These are phyloP conservation scores for Helicocarpus griseus DNA, from an alignment of 2,329 filamentous ascomycete genomes.

Conservation along the genomic window DNA sequence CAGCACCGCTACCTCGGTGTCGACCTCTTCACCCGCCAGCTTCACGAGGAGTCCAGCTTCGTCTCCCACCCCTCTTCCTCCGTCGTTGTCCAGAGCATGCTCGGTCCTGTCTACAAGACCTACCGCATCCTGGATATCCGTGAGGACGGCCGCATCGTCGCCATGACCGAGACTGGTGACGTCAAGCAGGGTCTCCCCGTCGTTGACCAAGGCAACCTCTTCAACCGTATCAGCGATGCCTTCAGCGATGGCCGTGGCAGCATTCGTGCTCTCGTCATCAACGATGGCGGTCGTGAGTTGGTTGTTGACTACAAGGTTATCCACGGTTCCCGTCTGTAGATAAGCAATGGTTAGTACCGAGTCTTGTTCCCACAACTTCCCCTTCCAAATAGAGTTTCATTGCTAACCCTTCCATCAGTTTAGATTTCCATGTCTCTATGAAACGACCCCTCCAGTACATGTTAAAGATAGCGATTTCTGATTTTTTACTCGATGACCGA, in stretches of 20 bases:
- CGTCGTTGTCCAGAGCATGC: slow-evolving; percentile 98
- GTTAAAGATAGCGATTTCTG: neutral
- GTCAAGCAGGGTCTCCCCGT: slow-evolving; percentile 94
- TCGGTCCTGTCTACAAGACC: slow-evolving; percentile 99
- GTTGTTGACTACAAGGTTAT: slow-evolving; percentile 99
- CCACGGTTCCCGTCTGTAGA: slow-evolving; percentile 61
- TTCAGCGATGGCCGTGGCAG: slow-evolving; percentile 89
- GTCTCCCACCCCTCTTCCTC: slow-evolving; percentile 94
- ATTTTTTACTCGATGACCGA: neutral
- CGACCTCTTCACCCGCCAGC: slow-evolving; percentile 99
- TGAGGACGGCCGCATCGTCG: slow-evolving; percentile 69
- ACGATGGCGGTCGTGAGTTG: slow-evolving; percentile 84
- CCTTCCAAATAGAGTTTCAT: neutral
- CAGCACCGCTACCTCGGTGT: slow-evolving; percentile 99
- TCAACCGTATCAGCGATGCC: slow-evolving; percentile 65
- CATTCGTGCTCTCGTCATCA: slow-evolving; percentile 91
- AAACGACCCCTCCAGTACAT: neutral
- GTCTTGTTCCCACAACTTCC: neutral
- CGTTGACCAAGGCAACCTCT: slow-evolving; percentile 89
- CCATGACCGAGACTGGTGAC: slow-evolving; percentile 98
- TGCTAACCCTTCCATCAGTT: neutral
- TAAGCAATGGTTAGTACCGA: neutral
- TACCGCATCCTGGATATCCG: slow-evolving; percentile 98
- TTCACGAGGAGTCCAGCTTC: slow-evolving; percentile 97
- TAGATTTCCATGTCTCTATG: neutral